Base-by-base conservation (phyloP, 2,329 filamentous ascomycete genomes). In the Monosporascus sp. region DNA sequence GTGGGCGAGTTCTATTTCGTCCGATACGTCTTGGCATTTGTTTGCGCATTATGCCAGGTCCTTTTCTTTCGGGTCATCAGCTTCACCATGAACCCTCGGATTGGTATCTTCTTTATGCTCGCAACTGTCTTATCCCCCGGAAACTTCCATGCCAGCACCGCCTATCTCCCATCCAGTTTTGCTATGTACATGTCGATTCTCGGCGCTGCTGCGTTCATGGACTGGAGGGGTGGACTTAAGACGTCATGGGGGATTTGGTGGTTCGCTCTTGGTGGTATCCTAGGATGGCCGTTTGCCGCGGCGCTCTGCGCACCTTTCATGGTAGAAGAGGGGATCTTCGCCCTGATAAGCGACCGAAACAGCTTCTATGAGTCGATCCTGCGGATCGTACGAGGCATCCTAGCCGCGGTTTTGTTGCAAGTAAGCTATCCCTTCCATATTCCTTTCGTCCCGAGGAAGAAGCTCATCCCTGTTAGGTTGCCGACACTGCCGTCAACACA, bases 281-380 rank as follows among this genome's bases (percentile, higher is more conserved):
- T 99, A 9, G 94, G 94, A 1, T 99, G 94, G 94, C 94, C 94
- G 0, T 99, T 99, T 74, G 87, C 91, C 14, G 85, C 87, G 38
- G 92, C 90, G 9, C 77, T 99, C 41, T 85, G 88, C 52, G 72
- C 87, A 6, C 94, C 94, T 0, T 95, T 94, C 65, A 68, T 97
- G 27, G 62, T 87, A 0, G 92, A 97, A 68, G 92, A 97, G 63
- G 66, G 83, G 3, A 67, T 91, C 3, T 72, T 85, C 47, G 75
- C 78, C 7, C 45, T 76, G 20, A 70, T 85, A 38, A 78, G 79
- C 48, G 78, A 80, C 57, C 75, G 74, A 52, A 79, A 83, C n/a
- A 78, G 82, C 15, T 67, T 89, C 2, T 78, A 81, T 49, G 79
- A 85, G 50, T 76, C 81, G 2, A 67, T 86, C 39, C 71, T 80